Percentiles rank a stretch among this genome's conserved stretches.
Evolutionary conservation across 257 asterid genomes (phyloP).

Genomic region (Cynanchum wilfordii): DNA sequence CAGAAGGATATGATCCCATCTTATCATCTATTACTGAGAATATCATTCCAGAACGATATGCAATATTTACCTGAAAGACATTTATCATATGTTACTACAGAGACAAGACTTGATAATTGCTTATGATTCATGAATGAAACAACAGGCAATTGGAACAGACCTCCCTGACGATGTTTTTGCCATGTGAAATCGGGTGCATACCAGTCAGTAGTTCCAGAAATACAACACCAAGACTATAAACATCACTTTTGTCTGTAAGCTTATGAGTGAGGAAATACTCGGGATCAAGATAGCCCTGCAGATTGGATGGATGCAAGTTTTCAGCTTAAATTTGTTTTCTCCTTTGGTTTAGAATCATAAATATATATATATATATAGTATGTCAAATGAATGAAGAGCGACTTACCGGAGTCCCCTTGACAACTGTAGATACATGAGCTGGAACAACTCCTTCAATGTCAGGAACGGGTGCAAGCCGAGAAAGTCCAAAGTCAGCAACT

Average conservation of each 20-base stretch:
- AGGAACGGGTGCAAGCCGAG: slow-evolving; percentile 82
- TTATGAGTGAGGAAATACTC: slow-evolving; percentile 90
- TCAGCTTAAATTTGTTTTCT: not conserved
- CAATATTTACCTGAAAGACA: slow-evolving; percentile 56
- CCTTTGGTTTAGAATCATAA: not conserved
- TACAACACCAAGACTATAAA: slow-evolving; percentile 94
- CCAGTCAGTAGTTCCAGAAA: slow-evolving; percentile 87
- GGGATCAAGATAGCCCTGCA: slow-evolving; percentile 97
- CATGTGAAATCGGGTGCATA: slow-evolving; percentile 91
- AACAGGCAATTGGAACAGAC: slow-evolving; percentile 28
- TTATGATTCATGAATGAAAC: not conserved
- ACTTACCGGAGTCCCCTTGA: slow-evolving; percentile 90
- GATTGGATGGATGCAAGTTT: slow-evolving; percentile 4
- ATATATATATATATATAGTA: not conserved
- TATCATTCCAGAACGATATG: slow-evolving; percentile 50
- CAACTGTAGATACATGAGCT: slow-evolving; percentile 83
- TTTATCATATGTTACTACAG: not conserved
- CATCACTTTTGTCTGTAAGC: slow-evolving; percentile 94
- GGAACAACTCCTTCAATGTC: slow-evolving; percentile 77
- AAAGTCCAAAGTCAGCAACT: slow-evolving; percentile 96
- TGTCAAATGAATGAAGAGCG: not conserved
- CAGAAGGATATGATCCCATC: slow-evolving; percentile 33
- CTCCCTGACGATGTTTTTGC: slow-evolving; percentile 98
- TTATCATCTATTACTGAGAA: slow-evolving; percentile 29
- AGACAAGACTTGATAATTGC: no score